phyloP scores from a whole-genome alignment of 345 rosid species.

The Citrus medica region DNA sequence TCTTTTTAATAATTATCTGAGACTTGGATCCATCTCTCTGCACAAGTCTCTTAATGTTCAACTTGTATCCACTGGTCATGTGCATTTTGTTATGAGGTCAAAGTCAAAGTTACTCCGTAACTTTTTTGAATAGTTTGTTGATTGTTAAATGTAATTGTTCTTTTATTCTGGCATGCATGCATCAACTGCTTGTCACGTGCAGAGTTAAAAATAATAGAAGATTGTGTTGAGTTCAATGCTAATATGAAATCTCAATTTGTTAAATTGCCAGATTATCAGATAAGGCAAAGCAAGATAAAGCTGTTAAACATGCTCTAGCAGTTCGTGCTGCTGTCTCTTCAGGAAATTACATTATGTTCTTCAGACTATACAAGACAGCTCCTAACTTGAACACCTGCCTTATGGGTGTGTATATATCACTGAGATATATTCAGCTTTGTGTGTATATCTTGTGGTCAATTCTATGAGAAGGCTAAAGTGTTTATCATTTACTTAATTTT shows the following conservation, averaged over 20 bases:
- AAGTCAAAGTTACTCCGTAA: background rate
- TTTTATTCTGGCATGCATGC: background rate
- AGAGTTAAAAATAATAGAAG: background rate
- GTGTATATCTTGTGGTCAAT: background rate
- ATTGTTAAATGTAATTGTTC: background rate
- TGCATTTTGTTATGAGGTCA: background rate
- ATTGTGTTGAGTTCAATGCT: conserved; percentile 7
- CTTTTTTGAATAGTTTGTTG: background rate
- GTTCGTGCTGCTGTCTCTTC: conserved; percentile 93
- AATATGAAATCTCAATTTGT: conserved; percentile 3
- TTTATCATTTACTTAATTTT: background rate
- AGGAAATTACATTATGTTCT: conserved; percentile 85
- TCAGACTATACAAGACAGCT: conserved; percentile 77
- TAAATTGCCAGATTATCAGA: conserved; percentile 58
- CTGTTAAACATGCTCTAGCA: conserved; percentile 92
- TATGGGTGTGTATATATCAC: conserved; percentile 61
- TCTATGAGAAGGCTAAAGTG: background rate
- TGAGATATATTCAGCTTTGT: background rate
- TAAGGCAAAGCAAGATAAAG: conserved; percentile 67
- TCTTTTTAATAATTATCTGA: background rate
- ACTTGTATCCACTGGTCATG: background rate
- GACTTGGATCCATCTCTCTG: background rate
- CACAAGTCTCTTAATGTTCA: background rate
- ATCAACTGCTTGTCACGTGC: background rate
- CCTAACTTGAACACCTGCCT: conserved; percentile 88